These are phyloP conservation scores for Chalciporus pseudorubinellus DNA, from an alignment of 768 basidiomycete species.

Conservation along the genomic window DNA sequence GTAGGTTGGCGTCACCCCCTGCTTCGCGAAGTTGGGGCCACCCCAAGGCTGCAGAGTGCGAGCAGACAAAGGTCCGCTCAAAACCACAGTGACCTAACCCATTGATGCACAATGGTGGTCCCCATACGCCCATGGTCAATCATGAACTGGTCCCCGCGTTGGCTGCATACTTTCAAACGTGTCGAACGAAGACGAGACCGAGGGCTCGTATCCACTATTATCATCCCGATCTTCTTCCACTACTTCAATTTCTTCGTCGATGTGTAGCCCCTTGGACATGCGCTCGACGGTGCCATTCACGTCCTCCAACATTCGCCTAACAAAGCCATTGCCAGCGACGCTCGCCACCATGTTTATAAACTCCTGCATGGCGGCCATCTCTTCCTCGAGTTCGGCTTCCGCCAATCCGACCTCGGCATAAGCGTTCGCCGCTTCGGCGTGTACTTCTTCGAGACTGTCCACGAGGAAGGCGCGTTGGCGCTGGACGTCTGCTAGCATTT, in stretches of 20 bases:
- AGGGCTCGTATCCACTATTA: neutral
- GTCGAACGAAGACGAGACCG: conserved; percentile 3
- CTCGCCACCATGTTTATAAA: conserved; percentile 23
- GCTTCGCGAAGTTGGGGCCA: neutral
- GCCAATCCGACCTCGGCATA: conserved; percentile 28
- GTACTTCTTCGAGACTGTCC: conserved; percentile 12
- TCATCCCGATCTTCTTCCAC: neutral
- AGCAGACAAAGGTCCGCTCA: neutral
- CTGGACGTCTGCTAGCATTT: conserved; percentile 25
- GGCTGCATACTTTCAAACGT: neutral
- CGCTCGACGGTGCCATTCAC: conserved; percentile 13
- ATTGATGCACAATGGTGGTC: too few relatives aligned
- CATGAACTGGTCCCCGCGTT: neutral
- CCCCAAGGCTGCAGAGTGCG: neutral
- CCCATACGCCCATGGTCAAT: too few relatives aligned
- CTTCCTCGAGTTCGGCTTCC: conserved; percentile 24
- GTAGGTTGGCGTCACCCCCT: neutral
- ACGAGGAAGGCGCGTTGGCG: conserved; percentile 27
- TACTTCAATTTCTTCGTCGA: neutral
- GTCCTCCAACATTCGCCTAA: conserved; percentile 24
- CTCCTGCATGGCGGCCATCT: conserved; percentile 21
- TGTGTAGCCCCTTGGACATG: conserved; percentile 10
- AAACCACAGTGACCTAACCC: neutral
- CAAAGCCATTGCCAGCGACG: conserved; percentile 29
- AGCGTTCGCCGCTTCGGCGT: conserved; percentile 19